These are phyloP conservation scores for Aureobasidium sp. DNA, from an alignment of 2,329 filamentous ascomycete species.

Conservation along the genomic window DNA sequence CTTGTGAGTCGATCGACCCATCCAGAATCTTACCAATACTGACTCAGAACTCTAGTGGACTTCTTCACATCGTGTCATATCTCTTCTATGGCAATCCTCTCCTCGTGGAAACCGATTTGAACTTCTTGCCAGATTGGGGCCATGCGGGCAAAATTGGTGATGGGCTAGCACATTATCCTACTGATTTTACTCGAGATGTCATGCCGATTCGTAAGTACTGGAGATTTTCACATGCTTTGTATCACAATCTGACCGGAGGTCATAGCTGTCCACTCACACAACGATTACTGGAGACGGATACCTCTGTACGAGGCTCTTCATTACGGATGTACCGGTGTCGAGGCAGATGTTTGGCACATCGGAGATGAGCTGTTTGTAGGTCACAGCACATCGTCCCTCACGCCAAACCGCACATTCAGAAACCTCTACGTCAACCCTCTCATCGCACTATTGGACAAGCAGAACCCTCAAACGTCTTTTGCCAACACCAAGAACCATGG, in stretches of 20 bases:
- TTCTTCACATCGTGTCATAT: slow-evolving; percentile 36
- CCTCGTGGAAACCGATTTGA: slow-evolving; percentile 25
- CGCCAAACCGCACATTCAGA: slow-evolving; percentile 50
- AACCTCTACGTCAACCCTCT: slow-evolving; percentile 61
- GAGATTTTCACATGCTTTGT: background rate
- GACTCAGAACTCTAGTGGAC: slow-evolving; percentile 28
- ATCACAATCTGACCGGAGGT: background rate
- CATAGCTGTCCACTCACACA: slow-evolving; percentile 56
- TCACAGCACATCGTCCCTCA: slow-evolving; percentile 52
- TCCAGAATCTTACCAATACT: background rate
- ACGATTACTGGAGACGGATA: slow-evolving; percentile 61
- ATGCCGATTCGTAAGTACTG: slow-evolving; percentile 38
- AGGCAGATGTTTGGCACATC: slow-evolving; percentile 63
- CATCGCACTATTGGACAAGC: slow-evolving; percentile 48
- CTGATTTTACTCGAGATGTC: slow-evolving; percentile 35
- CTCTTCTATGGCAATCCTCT: slow-evolving; percentile 31
- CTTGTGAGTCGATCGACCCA: slow-evolving; percentile 8
- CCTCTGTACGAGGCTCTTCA: slow-evolving; percentile 57
- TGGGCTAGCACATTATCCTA: slow-evolving; percentile 33
- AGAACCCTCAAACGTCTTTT: slow-evolving; percentile 46
- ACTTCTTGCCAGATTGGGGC: slow-evolving; percentile 37
- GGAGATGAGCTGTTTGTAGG: slow-evolving; percentile 55
- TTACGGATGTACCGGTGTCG: slow-evolving; percentile 56
- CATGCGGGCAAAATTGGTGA: slow-evolving; percentile 30
- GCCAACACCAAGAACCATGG: slow-evolving; percentile 42